Evolutionary conservation across 2,329 filamentous ascomycete genomes (phyloP), one percentile per base, ranked within the genome.

Genomic region (Cladosporium velox): DNA sequence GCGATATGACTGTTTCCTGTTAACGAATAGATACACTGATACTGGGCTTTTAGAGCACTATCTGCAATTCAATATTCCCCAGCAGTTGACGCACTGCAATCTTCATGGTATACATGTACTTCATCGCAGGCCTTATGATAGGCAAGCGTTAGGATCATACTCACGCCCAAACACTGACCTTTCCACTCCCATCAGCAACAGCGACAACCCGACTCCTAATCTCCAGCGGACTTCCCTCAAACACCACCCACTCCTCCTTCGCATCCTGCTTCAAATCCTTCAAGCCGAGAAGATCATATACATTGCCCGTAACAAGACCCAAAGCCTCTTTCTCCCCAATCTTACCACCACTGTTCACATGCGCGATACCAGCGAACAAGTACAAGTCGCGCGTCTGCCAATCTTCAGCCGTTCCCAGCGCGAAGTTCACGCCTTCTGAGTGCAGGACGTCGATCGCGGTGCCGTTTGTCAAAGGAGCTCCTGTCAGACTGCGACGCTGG

Each of bases 391-490:
- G 80, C 3, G 89, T 81, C 61, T 86, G 73, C 86, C 86, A 90
- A 70, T 88, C 86, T 72, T 90, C 87, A 51, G 84, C 80, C 4
- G 88, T 80, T 0, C 87, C 86, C 28, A 90, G 82, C 0, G 83
- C 88, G 0, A 85, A 80, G 3, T 78, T 73, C 0, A 90, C 88
- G 1, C 87, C 88, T 0, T 87, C 87, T 8, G 83, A 82, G 0
- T 88, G 70, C 1, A 91, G 81, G 14, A 72, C 75, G 67, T 90
- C 87, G 4, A 88, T 78, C 0, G 83, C 83, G 0, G 88, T 90
- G 30, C 87, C 87, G 70, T 89, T 88, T 0, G 87, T 88, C 0
- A 90, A 80, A 1, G 88, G 88, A 5, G 88, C 88, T 1, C 88
- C 88, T 0, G 86, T 84, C 12, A 90, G 79, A 0, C 86, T 83